phyloP scores from a whole-genome alignment of 208 protist genomes.

The Lotmaria passim region DNA sequence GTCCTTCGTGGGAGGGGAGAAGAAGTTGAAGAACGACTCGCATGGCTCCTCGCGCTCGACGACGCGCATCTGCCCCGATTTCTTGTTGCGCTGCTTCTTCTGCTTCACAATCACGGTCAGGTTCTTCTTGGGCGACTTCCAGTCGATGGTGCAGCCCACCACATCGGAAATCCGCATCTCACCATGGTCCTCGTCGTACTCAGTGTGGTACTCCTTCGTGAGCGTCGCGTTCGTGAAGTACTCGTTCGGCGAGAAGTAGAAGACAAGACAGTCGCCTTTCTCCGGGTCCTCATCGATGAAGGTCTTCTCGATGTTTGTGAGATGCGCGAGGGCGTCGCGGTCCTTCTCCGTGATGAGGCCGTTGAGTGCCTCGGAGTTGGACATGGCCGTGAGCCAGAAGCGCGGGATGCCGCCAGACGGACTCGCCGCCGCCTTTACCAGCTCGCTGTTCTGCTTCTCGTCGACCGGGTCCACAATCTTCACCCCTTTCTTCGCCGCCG shows the following conservation, averaged over 20 bases:
- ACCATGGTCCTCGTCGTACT: slow-evolving; percentile 75
- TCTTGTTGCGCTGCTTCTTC: slow-evolving; percentile 93
- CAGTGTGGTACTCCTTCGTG: slow-evolving; percentile 91
- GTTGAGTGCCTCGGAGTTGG: slow-evolving; percentile 52
- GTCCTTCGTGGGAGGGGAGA: slow-evolving; percentile 63
- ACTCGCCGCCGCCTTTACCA: slow-evolving; percentile 41
- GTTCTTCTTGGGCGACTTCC: slow-evolving; percentile 80
- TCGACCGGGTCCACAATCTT: slow-evolving; percentile 51
- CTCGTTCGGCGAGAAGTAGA: slow-evolving; percentile 88
- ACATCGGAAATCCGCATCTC: slow-evolving; percentile 75
- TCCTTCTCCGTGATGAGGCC: slow-evolving; percentile 79
- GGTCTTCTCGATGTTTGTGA: slow-evolving; percentile 61
- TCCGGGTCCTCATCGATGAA: slow-evolving; percentile 56
- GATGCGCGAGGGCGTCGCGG: slow-evolving; percentile 48
- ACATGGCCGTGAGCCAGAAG: slow-evolving; percentile 87
- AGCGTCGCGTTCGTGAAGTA: slow-evolving; percentile 91
- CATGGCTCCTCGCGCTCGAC: slow-evolving; percentile 84
- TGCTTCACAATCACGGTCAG: slow-evolving; percentile 83
- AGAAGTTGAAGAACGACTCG: slow-evolving; percentile 95
- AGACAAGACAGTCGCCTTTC: slow-evolving; percentile 84
- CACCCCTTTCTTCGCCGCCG: slow-evolving; percentile 45
- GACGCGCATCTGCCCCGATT: slow-evolving; percentile 76
- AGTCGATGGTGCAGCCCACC: slow-evolving; percentile 79
- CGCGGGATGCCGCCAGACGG: slow-evolving; percentile 82
- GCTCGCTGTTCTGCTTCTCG: slow-evolving; percentile 29